Base-by-base conservation (phyloP, 495 filamentous ascomycete species). In the Terfezia claveryi region DNA sequence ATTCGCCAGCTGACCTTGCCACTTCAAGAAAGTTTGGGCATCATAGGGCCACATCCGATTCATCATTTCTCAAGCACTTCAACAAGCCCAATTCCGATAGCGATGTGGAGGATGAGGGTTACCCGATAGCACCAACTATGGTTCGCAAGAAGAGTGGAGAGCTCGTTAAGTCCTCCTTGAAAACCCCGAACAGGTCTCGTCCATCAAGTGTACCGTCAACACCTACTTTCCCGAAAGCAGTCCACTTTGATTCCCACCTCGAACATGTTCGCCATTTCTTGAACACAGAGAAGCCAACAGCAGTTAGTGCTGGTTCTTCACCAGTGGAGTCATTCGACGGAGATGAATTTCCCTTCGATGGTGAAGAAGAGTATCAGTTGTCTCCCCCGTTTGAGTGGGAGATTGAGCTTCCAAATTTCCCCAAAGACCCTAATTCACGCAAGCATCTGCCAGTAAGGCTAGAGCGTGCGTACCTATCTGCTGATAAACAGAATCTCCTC, bases 101-200 rank as follows among this genome's bases (percentile, higher is more conserved):
- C 56, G 70, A 76, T 37, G 66, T 66, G 14, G 72, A 74, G 44
- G 76, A 79, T 57, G 80, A 82, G 49, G 80, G 80, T 27, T 76
- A 80, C 54, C 72, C 58, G 58, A 69, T 59, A 66, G 68, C 44
- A 88, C 87, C 87, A 20, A 79, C 79, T 20, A 86, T 96, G 80
- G 80, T 98, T 53, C 80, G 91, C 55, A 98, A 98, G 74, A 98
- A 98, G 74, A 96, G 91, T 41, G 91, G 91, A 23, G 91, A 98
- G 68, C 75, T 96, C 52, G 91, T 98, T 53, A 80, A 89, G 59
- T 93, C 91, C 6, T 93, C 91, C 1, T 73, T 98, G 44, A 81
- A 89, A 52, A 79, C 81, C 27, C 68, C 84, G 6, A 82, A 80
- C 3, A 75, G 78, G 51, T 76, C 86, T 57, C 80, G 92, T 46